Evolutionary conservation across 75 land plant genomes (phyloP).

Genomic region (Isoetes taiwanensis): DNA sequence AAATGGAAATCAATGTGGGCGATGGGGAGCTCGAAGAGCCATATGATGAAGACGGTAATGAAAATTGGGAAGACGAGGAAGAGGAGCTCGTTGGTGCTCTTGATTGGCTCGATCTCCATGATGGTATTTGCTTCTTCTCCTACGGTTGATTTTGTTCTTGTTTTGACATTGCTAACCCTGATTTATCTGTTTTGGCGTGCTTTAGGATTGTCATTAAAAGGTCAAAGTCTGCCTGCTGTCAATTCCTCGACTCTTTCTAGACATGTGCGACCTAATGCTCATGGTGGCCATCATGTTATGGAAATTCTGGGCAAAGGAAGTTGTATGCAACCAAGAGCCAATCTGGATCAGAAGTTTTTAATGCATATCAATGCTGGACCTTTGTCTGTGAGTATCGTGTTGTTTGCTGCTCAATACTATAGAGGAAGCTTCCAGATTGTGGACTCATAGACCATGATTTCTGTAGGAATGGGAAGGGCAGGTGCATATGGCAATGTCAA

Average conservation of each 20-base stretch:
- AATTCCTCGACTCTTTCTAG: slow-evolving; percentile 3
- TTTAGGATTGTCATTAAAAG: too few relatives aligned
- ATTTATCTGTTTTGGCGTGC: too few relatives aligned
- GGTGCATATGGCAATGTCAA: slow-evolving; percentile 67
- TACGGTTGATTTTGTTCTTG: slow-evolving; percentile 4
- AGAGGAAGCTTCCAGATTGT: too few relatives aligned
- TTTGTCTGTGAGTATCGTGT: slow-evolving; percentile 41
- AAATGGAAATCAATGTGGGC: too few relatives aligned
- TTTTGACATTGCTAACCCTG: not conserved
- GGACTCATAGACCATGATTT: too few relatives aligned
- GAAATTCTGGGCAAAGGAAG: slow-evolving; percentile 8
- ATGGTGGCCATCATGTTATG: slow-evolving; percentile 49
- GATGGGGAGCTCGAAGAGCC: slow-evolving; percentile 32
- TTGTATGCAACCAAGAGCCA: slow-evolving; percentile 59
- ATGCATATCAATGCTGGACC: slow-evolving; percentile 49
- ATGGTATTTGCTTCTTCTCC: slow-evolving; percentile 18
- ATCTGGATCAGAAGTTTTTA: slow-evolving; percentile 48
- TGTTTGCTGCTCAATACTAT: too few relatives aligned
- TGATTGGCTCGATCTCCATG: slow-evolving; percentile 52
- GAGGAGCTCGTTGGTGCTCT: slow-evolving; percentile 51
- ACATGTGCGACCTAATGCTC: slow-evolving; percentile 66
- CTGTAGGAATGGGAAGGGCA: slow-evolving; percentile 71
- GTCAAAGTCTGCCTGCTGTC: slow-evolving; percentile 3
- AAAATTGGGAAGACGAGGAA: slow-evolving; percentile 38
- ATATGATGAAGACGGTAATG: slow-evolving; percentile 42